phyloP scores from a whole-genome alignment of 1,284 basidiomycete genomes.

The Ganoderma lucidum region DNA sequence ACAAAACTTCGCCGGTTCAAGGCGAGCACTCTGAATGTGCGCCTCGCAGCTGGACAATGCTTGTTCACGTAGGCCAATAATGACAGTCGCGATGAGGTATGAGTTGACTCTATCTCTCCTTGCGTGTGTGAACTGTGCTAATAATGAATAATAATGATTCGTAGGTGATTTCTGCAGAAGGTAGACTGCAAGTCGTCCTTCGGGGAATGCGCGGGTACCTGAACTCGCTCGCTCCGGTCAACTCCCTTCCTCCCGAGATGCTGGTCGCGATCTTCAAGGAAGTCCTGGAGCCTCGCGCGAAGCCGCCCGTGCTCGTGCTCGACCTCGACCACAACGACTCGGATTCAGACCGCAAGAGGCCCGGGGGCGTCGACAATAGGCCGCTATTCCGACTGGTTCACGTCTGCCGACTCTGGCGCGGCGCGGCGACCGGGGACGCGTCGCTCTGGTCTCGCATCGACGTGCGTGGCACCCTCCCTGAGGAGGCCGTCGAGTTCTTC shows the following conservation, averaged over 20 bases:
- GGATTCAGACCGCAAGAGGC: background rate
- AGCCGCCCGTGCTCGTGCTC: background rate
- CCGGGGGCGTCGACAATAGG: background rate
- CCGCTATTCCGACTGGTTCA: background rate
- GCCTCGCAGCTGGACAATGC: background rate
- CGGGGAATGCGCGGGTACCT: background rate
- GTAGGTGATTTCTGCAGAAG: background rate
- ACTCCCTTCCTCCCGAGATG: background rate
- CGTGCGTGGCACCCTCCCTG: background rate
- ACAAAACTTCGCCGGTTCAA: background rate
- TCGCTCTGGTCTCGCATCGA: background rate
- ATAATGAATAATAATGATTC: background rate
- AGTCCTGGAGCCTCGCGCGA: background rate
- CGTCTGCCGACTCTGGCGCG: background rate
- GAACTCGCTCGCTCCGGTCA: background rate
- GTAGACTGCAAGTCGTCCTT: background rate
- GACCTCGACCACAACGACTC: background rate
- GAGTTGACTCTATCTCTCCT: background rate
- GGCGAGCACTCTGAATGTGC: background rate
- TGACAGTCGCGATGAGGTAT: background rate
- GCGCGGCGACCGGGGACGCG: background rate
- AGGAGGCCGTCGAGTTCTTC: background rate
- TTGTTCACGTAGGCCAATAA: background rate
- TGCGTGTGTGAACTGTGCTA: background rate
- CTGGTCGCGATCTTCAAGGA: background rate